These are phyloP conservation scores for Chalciporus sphaerocephalus DNA, from an alignment of 768 basidiomycete genomes.

Conservation along the genomic window DNA sequence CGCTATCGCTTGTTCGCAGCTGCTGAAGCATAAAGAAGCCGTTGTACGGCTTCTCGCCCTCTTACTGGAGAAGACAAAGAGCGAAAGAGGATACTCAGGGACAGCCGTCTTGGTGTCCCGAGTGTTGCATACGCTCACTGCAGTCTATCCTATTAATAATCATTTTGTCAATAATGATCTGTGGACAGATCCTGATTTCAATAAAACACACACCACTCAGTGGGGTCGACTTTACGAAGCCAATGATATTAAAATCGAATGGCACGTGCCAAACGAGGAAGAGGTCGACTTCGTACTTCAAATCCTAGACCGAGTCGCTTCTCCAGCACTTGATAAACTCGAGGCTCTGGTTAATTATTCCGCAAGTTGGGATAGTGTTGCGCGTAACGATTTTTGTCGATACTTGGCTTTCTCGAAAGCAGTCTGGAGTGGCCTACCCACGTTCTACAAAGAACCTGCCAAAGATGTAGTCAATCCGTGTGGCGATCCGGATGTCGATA, in stretches of 20 bases:
- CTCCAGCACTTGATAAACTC: constrained; percentile 63
- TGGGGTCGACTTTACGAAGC: constrained; percentile 83
- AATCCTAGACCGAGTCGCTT: constrained; percentile 63
- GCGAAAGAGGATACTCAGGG: constrained; percentile 83
- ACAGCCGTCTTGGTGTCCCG: constrained; percentile 75
- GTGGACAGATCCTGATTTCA: constrained; percentile 70
- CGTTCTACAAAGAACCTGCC: constrained; percentile 53
- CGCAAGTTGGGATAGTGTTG: constrained; percentile 57
- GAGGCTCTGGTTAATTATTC: constrained; percentile 54
- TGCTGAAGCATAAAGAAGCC: constrained; percentile 64
- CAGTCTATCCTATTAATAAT: constrained; percentile 72
- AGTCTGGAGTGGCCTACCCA: constrained; percentile 75
- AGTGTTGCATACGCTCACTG: constrained; percentile 67
- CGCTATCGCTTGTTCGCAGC: constrained; percentile 36
- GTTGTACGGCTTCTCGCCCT: constrained; percentile 59
- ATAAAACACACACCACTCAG: constrained; percentile 54
- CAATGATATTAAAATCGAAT: constrained; percentile 77
- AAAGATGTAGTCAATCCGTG: constrained; percentile 58
- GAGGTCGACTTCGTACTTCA: constrained; percentile 82
- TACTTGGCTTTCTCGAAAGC: constrained; percentile 68
- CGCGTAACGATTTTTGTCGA: constrained; percentile 82
- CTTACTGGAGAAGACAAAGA: constrained; percentile 76
- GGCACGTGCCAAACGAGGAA: constrained; percentile 56
- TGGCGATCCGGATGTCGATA: constrained; percentile 57
- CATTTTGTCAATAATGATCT: constrained; percentile 79